Conservation (phyloP, 768 basidiomycete genomes). For the Suillus decipiens region DNA sequence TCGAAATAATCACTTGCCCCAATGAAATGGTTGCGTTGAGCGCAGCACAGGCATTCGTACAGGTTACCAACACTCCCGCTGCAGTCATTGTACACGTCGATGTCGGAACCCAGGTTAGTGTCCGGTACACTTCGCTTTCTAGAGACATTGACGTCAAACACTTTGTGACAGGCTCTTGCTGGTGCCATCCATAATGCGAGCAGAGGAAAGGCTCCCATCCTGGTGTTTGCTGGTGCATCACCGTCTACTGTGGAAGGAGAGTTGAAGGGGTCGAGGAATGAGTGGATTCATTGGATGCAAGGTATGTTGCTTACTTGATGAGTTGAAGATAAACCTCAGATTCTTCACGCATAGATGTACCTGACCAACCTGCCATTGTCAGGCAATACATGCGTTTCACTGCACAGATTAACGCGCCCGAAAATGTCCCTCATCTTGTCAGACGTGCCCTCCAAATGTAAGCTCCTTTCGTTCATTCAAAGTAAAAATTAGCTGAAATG, state of each 20-base stretch:
- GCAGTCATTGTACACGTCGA: constrained; percentile 77
- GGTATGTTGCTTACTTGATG: constrained; percentile 36
- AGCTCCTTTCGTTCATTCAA: constrained; percentile 12
- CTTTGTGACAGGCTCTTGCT: constrained; percentile 51
- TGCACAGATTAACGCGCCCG: constrained; percentile 57
- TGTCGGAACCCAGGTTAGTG: constrained; percentile 62
- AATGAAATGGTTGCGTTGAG: constrained; percentile 79
- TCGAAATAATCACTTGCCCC: constrained; percentile 66
- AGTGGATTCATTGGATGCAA: constrained; percentile 76
- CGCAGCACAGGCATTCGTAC: constrained; percentile 71
- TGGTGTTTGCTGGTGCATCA: constrained; percentile 74
- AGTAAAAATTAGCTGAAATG: constrained; percentile 5
- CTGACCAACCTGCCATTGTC: constrained; percentile 71
- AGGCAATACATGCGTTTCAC: constrained; percentile 76
- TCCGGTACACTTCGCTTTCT: not conserved
- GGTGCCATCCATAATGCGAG: constrained; percentile 76
- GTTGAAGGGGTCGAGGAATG: constrained; percentile 63
- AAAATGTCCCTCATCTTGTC: constrained; percentile 51
- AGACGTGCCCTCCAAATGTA: constrained; percentile 68
- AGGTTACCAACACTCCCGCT: constrained; percentile 64
- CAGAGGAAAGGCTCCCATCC: constrained; percentile 56
- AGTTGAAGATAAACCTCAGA: not conserved
- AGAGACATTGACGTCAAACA: not conserved
- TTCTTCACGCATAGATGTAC: constrained; percentile 48
- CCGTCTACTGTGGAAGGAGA: constrained; percentile 60